Conservation (phyloP, 805 yeast genomes). For the Monosporozyma servazzii region DNA sequence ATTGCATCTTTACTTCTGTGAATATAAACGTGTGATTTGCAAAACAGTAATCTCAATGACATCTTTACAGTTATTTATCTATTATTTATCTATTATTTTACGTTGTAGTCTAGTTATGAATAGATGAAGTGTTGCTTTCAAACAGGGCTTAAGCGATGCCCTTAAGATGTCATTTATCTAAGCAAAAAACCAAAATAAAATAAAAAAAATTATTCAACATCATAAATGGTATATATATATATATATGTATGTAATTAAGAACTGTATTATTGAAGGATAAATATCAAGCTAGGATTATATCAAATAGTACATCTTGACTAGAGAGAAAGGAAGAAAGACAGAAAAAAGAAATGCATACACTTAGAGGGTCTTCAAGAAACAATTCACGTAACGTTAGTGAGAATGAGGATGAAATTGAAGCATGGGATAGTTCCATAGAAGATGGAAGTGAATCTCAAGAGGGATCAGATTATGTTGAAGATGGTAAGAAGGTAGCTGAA, state of each 20-base stretch:
- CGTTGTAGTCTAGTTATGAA: no score
- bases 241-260: no score
- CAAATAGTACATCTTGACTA: no score
- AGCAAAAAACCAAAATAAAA: no score
- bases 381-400: constrained; percentile 8
- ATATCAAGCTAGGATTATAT: no score
- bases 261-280: no score
- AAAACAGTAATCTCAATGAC: constrained; percentile 24
- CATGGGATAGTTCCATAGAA: constrained; percentile 7
- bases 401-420: constrained; percentile 11
- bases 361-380: not conserved
- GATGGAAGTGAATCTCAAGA: constrained; percentile 9
- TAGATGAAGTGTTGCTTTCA: not conserved
- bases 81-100: not conserved
- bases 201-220: no score
- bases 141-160: not conserved
- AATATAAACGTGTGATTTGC: constrained; percentile 65
- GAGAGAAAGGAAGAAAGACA: no score
- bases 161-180: no score
- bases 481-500: not conserved
- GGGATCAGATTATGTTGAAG: constrained; percentile 4
- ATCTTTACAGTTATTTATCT: not conserved
- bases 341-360: not conserved
- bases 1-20: constrained; percentile 69
- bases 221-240: no score